phyloP scores from a whole-genome alignment of 179 eudicot genomes.

The Silene coronaria region DNA sequence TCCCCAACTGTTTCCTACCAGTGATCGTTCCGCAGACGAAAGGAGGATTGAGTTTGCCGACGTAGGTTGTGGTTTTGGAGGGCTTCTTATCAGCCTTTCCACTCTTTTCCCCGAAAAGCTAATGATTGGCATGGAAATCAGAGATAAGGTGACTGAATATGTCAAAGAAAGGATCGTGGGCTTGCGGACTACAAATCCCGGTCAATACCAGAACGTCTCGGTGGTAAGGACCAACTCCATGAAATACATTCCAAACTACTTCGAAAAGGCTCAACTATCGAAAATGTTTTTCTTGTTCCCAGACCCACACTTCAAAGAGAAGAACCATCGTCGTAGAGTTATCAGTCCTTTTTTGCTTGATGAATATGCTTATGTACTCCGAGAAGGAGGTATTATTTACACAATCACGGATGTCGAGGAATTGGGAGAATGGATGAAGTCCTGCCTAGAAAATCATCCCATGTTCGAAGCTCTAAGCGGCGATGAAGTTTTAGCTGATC shows the following conservation, averaged over 20 bases:
- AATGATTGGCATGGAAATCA: slow-evolving; percentile 93
- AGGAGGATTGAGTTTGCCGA: slow-evolving; percentile 83
- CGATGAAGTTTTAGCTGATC: slow-evolving; percentile 67
- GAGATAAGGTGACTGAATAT: slow-evolving; percentile 90
- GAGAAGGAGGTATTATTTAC: slow-evolving; percentile 75
- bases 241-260: slow-evolving; percentile 92
- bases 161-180: slow-evolving; percentile 80
- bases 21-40: slow-evolving; percentile 24
- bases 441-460: slow-evolving; percentile 67
- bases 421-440: slow-evolving; percentile 85
- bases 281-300: slow-evolving; percentile 97
- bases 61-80: slow-evolving; percentile 98
- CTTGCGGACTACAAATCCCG: slow-evolving; percentile 53
- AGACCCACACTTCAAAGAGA: slow-evolving; percentile 92
- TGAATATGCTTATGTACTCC: slow-evolving; percentile 76
- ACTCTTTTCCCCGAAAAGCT: slow-evolving; percentile 69
- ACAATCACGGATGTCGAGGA: slow-evolving; percentile 92
- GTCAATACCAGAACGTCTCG: slow-evolving; percentile 73
- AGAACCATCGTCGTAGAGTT: slow-evolving; percentile 84
- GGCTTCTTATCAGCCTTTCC: slow-evolving; percentile 69
- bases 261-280: slow-evolving; percentile 67
- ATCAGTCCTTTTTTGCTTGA: slow-evolving; percentile 74
- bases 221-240: slow-evolving; percentile 88
- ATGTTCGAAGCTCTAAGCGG: slow-evolving; percentile 56
- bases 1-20: slow-evolving; percentile 46